These are phyloP conservation scores for Phytophthora meadii DNA, from an alignment of 352 stramenopile genomes.

Conservation along the genomic window DNA sequence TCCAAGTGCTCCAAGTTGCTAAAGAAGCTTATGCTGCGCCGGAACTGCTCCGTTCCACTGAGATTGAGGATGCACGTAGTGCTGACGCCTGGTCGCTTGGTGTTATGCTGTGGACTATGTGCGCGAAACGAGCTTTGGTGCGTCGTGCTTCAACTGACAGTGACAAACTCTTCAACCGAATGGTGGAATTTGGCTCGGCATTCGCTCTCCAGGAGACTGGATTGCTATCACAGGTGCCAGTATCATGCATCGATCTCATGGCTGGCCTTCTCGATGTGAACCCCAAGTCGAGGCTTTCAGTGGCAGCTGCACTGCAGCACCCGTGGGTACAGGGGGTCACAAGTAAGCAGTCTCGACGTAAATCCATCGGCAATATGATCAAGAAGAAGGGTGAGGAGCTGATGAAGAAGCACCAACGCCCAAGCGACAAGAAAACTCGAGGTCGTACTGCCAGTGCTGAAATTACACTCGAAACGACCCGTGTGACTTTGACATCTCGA, in stretches of 20 bases:
- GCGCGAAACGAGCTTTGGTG: slow-evolving; percentile 69
- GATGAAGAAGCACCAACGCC: slow-evolving; percentile 33
- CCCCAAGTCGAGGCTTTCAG: slow-evolving; percentile 53
- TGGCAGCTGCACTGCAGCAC: slow-evolving; percentile 58
- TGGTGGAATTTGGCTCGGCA: slow-evolving; percentile 37
- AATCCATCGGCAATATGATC: slow-evolving; percentile 32
- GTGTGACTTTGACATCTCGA: slow-evolving; percentile 51
- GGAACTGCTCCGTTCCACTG: slow-evolving; percentile 48
- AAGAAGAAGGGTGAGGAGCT: slow-evolving; percentile 40
- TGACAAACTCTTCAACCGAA: slow-evolving; percentile 58
- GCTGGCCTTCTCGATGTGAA: slow-evolving; percentile 56
- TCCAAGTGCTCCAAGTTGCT: slow-evolving; percentile 41
- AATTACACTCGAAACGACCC: slow-evolving; percentile 70
- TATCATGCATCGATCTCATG: slow-evolving; percentile 51
- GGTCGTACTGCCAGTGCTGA: slow-evolving; percentile 46
- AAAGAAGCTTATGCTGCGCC: slow-evolving; percentile 78
- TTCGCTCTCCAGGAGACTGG: slow-evolving; percentile 38
- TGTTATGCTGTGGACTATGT: slow-evolving; percentile 72
- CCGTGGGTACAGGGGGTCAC: slow-evolving; percentile 46
- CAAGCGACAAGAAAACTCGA: slow-evolving; percentile 30
- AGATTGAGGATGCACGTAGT: slow-evolving; percentile 56
- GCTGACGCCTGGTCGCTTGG: slow-evolving; percentile 78
- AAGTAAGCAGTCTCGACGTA: slow-evolving; percentile 27
- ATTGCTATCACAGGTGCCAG: slow-evolving; percentile 35
- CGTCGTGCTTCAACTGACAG: slow-evolving; percentile 45